A percentile compares a stretch with the other conserved stretches of the same genome.
These are phyloP conservation scores for Fusarium lyarnte DNA, from an alignment of 2,329 filamentous ascomycete genomes.

Conservation along the genomic window DNA sequence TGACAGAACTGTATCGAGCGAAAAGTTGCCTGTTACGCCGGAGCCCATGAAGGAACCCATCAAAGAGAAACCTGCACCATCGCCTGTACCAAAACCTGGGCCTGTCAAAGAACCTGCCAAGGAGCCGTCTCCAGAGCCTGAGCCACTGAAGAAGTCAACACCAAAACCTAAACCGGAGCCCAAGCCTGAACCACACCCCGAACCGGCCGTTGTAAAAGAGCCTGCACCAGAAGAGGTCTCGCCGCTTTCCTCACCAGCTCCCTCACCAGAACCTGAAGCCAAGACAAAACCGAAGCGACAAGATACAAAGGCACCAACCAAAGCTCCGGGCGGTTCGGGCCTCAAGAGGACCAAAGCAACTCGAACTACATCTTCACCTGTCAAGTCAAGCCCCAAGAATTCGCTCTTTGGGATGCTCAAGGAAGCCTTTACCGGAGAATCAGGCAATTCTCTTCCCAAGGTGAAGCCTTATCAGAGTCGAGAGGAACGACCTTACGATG, in stretches of 20 bases:
- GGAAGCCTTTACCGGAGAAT: slow-evolving; percentile 72
- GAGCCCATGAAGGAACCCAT: slow-evolving; percentile 7
- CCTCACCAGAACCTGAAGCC: slow-evolving; percentile 23
- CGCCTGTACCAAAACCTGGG: slow-evolving; percentile 14
- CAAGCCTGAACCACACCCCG: slow-evolving; percentile 3
- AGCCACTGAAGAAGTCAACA: slow-evolving; percentile 13
- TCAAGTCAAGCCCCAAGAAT: slow-evolving; percentile 58
- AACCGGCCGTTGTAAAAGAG: slow-evolving; percentile 5
- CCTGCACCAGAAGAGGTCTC: slow-evolving; percentile 12
- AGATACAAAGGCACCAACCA: slow-evolving; percentile 28
- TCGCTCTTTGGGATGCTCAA: slow-evolving; percentile 67
- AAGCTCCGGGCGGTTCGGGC: slow-evolving; percentile 44
- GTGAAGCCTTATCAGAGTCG: slow-evolving; percentile 60
- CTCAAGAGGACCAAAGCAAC: slow-evolving; percentile 67
- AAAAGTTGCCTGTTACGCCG: slow-evolving; percentile 2
- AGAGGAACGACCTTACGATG: slow-evolving; percentile 51
- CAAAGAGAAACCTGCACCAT: slow-evolving; percentile 9
- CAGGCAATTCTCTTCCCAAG: slow-evolving; percentile 56
- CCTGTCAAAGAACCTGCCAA: slow-evolving; percentile 17
- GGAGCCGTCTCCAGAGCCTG: slow-evolving; percentile 23
- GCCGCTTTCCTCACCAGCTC: slow-evolving; percentile 10
- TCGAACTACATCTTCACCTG: slow-evolving; percentile 58
- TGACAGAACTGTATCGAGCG: slow-evolving; percentile 15
- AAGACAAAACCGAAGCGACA: slow-evolving; percentile 35
- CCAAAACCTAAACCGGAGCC: slow-evolving; percentile 13